Conservation (phyloP, 148 eudicot genomes). For the Rhododendron vialii region DNA sequence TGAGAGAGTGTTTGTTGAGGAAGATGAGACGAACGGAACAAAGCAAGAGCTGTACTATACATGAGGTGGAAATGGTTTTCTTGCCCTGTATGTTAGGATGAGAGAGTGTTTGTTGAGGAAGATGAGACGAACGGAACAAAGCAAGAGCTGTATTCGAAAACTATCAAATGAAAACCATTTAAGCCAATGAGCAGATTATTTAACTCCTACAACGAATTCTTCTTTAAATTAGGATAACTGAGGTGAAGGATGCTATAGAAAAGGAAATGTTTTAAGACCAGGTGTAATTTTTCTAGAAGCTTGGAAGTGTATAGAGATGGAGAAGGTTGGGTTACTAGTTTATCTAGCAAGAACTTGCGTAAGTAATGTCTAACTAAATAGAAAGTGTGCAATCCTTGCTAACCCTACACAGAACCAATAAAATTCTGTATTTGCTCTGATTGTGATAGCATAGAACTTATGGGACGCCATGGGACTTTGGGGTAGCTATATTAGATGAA, state of each 20-base stretch:
- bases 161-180: neutral
- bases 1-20: neutral
- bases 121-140: neutral
- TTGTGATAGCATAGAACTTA: neutral
- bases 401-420: neutral
- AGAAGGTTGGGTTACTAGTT: neutral
- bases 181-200: neutral
- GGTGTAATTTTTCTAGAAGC: neutral
- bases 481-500: neutral
- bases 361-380: neutral
- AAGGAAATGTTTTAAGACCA: neutral
- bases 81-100: neutral
- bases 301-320: neutral
- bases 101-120: neutral
- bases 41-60: neutral
- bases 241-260: neutral
- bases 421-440: neutral
- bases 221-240: neutral
- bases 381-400: neutral
- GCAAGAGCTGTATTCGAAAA: neutral
- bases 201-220: neutral
- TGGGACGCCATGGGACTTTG: neutral
- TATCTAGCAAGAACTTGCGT: neutral
- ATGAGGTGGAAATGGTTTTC: neutral
- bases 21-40: neutral